Conservation (phyloP, 306 rosid genomes). For the Urtica urens region DNA sequence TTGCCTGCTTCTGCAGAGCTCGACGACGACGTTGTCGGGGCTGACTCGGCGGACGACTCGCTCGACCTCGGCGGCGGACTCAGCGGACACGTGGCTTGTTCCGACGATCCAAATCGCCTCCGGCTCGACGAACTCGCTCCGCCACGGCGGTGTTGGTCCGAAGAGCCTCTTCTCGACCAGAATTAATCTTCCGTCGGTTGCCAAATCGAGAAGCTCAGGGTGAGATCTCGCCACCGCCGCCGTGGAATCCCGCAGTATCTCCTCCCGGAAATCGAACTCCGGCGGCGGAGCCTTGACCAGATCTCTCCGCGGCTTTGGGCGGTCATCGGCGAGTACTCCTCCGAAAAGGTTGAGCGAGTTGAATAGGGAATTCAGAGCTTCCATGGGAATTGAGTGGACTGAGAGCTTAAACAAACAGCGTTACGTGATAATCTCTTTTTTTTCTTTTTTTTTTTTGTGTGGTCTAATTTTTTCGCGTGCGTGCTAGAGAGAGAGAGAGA, state of each 20-base stretch:
- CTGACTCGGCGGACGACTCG: slow-evolving; percentile 52
- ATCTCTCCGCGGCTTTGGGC: slow-evolving; percentile 19
- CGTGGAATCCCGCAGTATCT: slow-evolving; percentile 39
- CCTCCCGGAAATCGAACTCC: slow-evolving; percentile 57
- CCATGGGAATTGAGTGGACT: slow-evolving; percentile 42
- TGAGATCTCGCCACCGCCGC: slow-evolving; percentile 45
- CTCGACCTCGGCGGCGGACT: slow-evolving; percentile 55
- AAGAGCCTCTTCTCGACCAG: slow-evolving; percentile 58
- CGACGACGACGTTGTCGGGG: slow-evolving; percentile 80
- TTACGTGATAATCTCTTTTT: too few species aligned
- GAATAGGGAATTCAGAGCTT: slow-evolving; percentile 24
- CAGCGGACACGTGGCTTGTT: slow-evolving; percentile 47
- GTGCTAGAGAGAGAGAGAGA: too few species aligned
- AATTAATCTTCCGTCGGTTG: slow-evolving; percentile 57
- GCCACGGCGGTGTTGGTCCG: slow-evolving; percentile 74
- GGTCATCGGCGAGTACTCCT: slow-evolving; percentile 38
- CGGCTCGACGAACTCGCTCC: slow-evolving; percentile 64
- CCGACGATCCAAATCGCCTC: slow-evolving; percentile 63
- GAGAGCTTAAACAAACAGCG: too few species aligned
- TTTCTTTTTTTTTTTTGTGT: too few species aligned
- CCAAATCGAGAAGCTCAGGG: slow-evolving; percentile 73
- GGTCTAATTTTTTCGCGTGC: too few species aligned
- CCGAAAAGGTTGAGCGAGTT: slow-evolving; percentile 34
- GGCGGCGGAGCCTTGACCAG: slow-evolving; percentile 61
- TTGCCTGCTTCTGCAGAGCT: slow-evolving; percentile 93